A percentile compares a stretch with the other conserved stretches of the same genome.
Conservation (phyloP, 1,284 basidiomycete species). For the Bondarzewia mesenterica region DNA sequence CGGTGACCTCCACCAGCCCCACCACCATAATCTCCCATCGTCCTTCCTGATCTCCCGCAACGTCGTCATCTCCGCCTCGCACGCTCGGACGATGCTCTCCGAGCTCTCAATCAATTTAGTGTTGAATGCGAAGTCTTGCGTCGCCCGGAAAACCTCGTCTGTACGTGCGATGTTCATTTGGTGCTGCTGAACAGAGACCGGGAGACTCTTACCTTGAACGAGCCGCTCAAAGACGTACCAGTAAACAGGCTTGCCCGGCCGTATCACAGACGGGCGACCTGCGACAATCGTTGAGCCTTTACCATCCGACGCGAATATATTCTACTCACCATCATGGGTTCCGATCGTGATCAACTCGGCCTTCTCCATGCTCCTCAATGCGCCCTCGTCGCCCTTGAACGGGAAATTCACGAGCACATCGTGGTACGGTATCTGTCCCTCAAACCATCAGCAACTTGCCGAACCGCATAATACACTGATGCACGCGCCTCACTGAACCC, state of each 20-base stretch:
- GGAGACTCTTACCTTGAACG: conserved; percentile 54
- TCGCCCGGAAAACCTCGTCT: conserved; percentile 79
- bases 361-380: conserved; percentile 82
- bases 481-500: conserved; percentile 56
- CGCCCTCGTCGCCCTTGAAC: conserved; percentile 86
- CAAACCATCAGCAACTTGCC: conserved; percentile 2
- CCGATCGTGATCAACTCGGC: conserved; percentile 82
- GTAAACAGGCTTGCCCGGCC: conserved; percentile 88
- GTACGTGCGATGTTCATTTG: not conserved
- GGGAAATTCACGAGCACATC: conserved; percentile 78
- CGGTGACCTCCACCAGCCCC: conserved; percentile 20
- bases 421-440: conserved; percentile 75
- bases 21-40: conserved; percentile 37
- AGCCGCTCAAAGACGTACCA: conserved; percentile 79
- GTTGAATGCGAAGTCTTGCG: conserved; percentile 78
- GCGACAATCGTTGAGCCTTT: no score
- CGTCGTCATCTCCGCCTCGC: conserved; percentile 69
- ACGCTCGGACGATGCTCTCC: conserved; percentile 59
- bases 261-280: conserved; percentile 82
- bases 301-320: no score
- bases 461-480: not conserved
- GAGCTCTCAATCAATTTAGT: conserved; percentile 61
- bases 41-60: conserved; percentile 62
- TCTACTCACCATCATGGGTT: conserved; percentile 57
- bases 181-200: conserved; percentile 14